Evolutionary conservation across 768 basidiomycete genomes (phyloP).

Genomic region (Podaxis sp.): DNA sequence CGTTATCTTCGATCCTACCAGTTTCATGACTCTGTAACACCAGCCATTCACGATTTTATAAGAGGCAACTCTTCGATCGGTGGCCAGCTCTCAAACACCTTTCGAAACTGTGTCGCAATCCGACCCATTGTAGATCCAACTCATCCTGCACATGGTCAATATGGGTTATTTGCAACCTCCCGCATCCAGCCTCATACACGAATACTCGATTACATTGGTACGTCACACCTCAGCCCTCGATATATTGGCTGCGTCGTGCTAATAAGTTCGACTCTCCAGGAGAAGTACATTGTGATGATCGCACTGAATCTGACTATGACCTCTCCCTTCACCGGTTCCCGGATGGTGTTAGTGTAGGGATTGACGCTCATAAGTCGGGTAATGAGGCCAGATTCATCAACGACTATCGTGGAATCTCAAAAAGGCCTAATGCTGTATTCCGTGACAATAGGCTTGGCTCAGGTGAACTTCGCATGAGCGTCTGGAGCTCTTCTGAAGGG

Average conservation of each 20-base stretch:
- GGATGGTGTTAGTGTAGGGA: conserved; percentile 63
- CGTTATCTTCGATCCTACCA: conserved; percentile 9
- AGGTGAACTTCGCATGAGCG: conserved; percentile 75
- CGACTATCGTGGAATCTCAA: conserved; percentile 80
- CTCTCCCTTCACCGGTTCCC: conserved; percentile 69
- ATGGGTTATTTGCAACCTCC: conserved; percentile 76
- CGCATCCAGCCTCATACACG: conserved; percentile 66
- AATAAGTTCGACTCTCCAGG: conserved; percentile 37
- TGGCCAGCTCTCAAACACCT: conserved; percentile 8
- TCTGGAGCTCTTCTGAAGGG: conserved; percentile 61
- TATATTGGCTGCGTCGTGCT: not conserved
- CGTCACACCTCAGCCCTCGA: not conserved
- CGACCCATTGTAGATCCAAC: conserved; percentile 48
- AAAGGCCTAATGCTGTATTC: conserved; percentile 72
- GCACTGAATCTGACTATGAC: conserved; percentile 82
- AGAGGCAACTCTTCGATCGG: conserved; percentile 21
- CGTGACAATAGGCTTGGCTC: conserved; percentile 47
- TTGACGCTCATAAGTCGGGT: conserved; percentile 74
- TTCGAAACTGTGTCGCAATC: conserved; percentile 47
- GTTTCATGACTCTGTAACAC: conserved; percentile 24
- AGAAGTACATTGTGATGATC: conserved; percentile 78
- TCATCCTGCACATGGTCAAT: conserved; percentile 81
- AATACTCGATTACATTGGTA: conserved; percentile 74
- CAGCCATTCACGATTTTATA: conserved; percentile 40
- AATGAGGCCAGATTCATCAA: conserved; percentile 91